Evolutionary conservation across 75 land plant genomes (phyloP).

Genomic region (Cunninghamia lanceolata): DNA sequence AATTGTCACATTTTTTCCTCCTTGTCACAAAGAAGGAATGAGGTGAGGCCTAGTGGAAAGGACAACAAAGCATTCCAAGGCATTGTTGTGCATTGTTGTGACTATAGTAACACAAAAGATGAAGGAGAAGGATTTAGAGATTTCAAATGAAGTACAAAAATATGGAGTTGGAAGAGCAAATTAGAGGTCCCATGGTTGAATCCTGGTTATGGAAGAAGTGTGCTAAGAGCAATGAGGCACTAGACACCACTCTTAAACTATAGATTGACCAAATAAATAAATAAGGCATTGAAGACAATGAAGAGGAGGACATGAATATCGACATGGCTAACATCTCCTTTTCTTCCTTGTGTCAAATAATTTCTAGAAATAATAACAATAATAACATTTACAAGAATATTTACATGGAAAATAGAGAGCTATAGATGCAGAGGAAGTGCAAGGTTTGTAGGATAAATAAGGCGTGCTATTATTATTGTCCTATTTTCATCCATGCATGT

Average conservation of each 20-base stretch:
- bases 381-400: background rate
- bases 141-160: conserved; percentile 31
- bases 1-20: background rate
- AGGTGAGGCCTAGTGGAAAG: no score
- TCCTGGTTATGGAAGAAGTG: conserved; percentile 31
- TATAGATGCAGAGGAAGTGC: conserved; percentile 20
- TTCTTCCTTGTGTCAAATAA: background rate
- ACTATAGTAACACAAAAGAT: conserved; percentile 20
- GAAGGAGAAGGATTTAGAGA: conserved; percentile 38
- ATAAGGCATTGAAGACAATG: background rate
- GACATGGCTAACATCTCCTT: background rate
- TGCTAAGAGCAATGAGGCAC: conserved; percentile 30
- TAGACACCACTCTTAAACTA: conserved; percentile 19
- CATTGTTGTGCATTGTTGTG: conserved; percentile 13
- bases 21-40: no score
- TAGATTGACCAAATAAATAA: conserved; percentile 27
- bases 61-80: conserved; percentile 22
- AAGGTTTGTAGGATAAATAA: conserved; percentile 39
- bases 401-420: background rate
- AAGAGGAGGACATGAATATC: no score
- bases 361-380: background rate
- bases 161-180: conserved; percentile 31
- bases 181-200: conserved; percentile 26
- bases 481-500: conserved; percentile 67
- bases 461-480: conserved; percentile 50